Base-by-base conservation (phyloP, 2,329 filamentous ascomycete species). In the Lizonia empirigonia region DNA sequence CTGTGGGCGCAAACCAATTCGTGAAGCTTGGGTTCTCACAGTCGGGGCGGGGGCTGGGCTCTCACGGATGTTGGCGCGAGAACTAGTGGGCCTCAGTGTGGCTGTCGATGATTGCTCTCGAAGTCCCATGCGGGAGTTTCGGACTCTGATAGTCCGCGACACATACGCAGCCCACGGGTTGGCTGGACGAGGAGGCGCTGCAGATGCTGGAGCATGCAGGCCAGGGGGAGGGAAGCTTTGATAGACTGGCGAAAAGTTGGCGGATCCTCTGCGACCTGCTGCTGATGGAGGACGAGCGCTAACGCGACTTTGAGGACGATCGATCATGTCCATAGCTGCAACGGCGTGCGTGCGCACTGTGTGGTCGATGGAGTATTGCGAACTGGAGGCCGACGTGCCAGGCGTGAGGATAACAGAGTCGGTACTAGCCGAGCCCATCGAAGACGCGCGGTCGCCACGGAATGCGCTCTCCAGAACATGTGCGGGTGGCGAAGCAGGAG, bases 51-150 rank as follows among this genome's bases (percentile, higher is more conserved):
- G 36, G 22, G 46, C 36, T 10, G 45, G 53, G 15, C 35, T 46
- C 37, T 76, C 72, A 37, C 67, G 65, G 3, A 74, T 57, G 27
- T 70, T 73, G 2, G 64, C 67, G 19, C 69, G 67, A 42, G 71
- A 74, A 37, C 53, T 67, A 5, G 60, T 59, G 20, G 71, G 60
- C 32, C 72, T 62, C 16, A 75, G 53, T 7, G 71, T 75, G 16
- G 70, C 72, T 8, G 65, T 72, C 7, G 73, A 75, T 12, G 72
- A 68, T 55, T 74, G 71, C 15, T 75, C 72, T 44, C 71, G 65
- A 8, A 74, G 60, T 18, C 65, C 62, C 20, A 71, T 65, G 23
- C 68, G 69, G 7, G 72, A 71, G 22, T 59, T 72, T 19, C 67
- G 66, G 18, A 46, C 58, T 32, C 63, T 56, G 10, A 67, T 52